Evolutionary conservation across 257 asterid species (phyloP), one percentile per base, ranked within the genome.

Genomic region (Lycium ferocissimum): DNA sequence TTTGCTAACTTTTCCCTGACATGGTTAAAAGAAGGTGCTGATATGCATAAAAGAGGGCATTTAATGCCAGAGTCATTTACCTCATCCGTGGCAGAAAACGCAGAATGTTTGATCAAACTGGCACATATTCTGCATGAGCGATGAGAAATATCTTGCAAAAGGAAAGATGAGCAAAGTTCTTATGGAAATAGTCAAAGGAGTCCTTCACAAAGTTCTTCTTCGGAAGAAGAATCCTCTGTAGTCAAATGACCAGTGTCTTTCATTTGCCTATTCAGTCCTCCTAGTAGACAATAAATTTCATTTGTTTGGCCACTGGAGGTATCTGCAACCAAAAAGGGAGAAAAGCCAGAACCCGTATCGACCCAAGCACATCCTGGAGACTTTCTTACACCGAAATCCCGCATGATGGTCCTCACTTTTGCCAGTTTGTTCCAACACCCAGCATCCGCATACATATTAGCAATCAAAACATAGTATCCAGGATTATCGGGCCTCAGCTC

Each of bases 401-500:
- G 92, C 98, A 94, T 96, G 80, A 88, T 75, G 38, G 91, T 89
- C 90, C 98, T 91, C 17, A 94, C 97, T 82, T 87, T 73, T 1
- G 94, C 93, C 82, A 93, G 91, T 88, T 93, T 94, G 81, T 84
- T 84, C 98, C 98, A 93, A 84, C 89, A 59, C 62, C 95, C 96
- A 79, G 97, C 93, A 72, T 96, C 93, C 83, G 94, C 99, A 88
- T 93, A 93, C 97, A 94, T 93, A 87, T 96, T 94, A 35, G 95
- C 95, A 40, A 96, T 94, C 91, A 96, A 87, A 69, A 94, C 95
- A 82, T 93, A 94, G 86, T 94, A 86, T 79, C 98, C 99, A 3
- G 97, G 79, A 84, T 93, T 90, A 40, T 82, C 87, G 58, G 97
- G 97, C 90, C 88, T 92, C 93, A 89, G 67, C 82, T 90, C 93